A percentile compares a stretch with the other conserved stretches of the same genome.
Conservation (phyloP, 768 basidiomycete genomes). For the Suillus fuscotomentosus region DNA sequence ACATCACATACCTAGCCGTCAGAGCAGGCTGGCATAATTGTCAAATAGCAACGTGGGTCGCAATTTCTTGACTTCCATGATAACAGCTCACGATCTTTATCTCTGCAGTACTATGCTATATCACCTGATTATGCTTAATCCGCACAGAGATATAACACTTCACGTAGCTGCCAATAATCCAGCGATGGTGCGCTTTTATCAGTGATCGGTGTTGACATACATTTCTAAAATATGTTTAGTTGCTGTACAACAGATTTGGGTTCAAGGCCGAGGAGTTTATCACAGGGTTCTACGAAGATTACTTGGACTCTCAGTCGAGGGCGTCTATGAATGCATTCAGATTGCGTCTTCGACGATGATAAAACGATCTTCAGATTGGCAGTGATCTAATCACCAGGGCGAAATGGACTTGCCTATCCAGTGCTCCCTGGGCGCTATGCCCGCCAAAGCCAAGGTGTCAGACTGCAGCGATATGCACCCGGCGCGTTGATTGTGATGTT, state of each 20-base stretch:
- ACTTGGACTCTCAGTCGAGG: constrained; percentile 66
- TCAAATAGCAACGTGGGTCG: constrained; percentile 67
- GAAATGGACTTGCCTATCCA: not conserved
- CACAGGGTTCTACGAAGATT: constrained; percentile 77
- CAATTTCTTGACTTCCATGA: not conserved
- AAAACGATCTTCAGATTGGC: not conserved
- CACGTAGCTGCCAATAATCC: constrained; percentile 82
- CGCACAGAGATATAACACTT: constrained; percentile 73
- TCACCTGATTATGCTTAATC: constrained; percentile 69
- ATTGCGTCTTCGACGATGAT: constrained; percentile 64
- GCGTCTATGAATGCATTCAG: constrained; percentile 81
- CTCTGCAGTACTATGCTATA: constrained; percentile 67
- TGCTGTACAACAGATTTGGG: constrained; percentile 83
- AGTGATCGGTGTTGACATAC: constrained; percentile 4
- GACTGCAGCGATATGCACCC: not conserved
- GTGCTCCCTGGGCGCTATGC: not conserved
- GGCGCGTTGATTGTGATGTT: not conserved
- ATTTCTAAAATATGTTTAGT: constrained; percentile 34
- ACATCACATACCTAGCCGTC: constrained; percentile 81
- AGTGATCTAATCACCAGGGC: not conserved
- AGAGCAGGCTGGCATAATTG: constrained; percentile 79
- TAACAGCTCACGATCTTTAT: not conserved
- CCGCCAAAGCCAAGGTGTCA: not conserved
- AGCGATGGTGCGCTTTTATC: constrained; percentile 55
- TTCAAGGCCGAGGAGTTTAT: constrained; percentile 88